A percentile compares a stretch with the other conserved stretches of the same genome.
Conservation (phyloP, 2,329 filamentous ascomycete genomes). For the Ramularia endophylla region DNA sequence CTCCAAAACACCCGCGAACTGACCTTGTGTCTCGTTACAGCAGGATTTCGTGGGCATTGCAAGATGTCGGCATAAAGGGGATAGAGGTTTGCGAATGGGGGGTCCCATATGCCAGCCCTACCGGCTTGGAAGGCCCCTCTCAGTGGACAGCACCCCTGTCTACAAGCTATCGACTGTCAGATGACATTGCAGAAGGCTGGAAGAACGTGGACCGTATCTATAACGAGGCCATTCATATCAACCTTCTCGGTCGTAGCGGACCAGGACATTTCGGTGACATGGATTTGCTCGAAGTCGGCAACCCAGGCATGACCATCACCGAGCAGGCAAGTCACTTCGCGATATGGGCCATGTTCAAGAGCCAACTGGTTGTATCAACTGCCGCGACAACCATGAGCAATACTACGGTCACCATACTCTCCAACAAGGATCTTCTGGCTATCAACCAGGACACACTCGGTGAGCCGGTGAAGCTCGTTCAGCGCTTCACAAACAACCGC, state of each 20-base stretch:
- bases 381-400: slow-evolving; percentile 13
- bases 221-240: slow-evolving; percentile 27
- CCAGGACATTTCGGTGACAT: slow-evolving; percentile 26
- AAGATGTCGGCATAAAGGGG: slow-evolving; percentile 26
- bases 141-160: slow-evolving; percentile 27
- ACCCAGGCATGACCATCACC: slow-evolving; percentile 24
- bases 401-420: slow-evolving; percentile 26
- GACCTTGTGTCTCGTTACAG: slow-evolving; percentile 25
- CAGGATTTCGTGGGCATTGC: slow-evolving; percentile 22
- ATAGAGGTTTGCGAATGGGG: slow-evolving; percentile 28
- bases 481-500: slow-evolving; percentile 34
- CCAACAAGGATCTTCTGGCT: slow-evolving; percentile 50
- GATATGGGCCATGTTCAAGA: slow-evolving; percentile 28
- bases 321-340: slow-evolving; percentile 28
- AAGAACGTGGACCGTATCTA: slow-evolving; percentile 25
- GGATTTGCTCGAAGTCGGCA: slow-evolving; percentile 28
- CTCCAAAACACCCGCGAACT: slow-evolving; percentile 25
- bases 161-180: slow-evolving; percentile 27
- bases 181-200: slow-evolving; percentile 29
- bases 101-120: slow-evolving; percentile 20
- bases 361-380: slow-evolving; percentile 24
- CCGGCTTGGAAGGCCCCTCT: slow-evolving; percentile 25
- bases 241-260: slow-evolving; percentile 20
- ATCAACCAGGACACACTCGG: slow-evolving; percentile 54
- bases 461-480: slow-evolving; percentile 46